phyloP scores from a whole-genome alignment of 345 rosid species.

The Iberis pinnata region DNA sequence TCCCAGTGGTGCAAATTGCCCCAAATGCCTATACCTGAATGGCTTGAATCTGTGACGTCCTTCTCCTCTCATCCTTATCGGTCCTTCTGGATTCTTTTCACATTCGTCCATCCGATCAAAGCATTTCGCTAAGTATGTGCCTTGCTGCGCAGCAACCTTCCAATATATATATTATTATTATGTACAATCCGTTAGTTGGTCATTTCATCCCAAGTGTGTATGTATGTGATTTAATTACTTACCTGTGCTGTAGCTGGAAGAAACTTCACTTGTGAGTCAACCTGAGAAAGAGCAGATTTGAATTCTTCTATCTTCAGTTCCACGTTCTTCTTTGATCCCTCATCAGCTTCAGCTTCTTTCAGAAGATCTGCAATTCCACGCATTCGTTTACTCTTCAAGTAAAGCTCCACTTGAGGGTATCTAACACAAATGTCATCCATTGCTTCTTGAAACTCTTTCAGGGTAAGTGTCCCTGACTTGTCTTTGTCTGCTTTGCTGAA shows the following conservation, averaged over 20 bases:
- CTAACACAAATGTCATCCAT: conserved; percentile 69
- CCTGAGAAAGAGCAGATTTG: conserved; percentile 35
- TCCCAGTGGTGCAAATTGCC: conserved; percentile 95
- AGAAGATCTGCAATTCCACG: conserved; percentile 51
- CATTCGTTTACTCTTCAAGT: conserved; percentile 69
- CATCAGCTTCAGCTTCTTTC: conserved; percentile 52
- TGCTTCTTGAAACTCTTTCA: conserved; percentile 71
- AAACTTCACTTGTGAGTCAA: conserved; percentile 78
- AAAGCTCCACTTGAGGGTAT: conserved; percentile 86
- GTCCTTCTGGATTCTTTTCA: conserved; percentile 83
- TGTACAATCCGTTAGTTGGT: too few species aligned
- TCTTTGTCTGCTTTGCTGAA: conserved; percentile 86
- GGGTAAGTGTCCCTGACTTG: conserved; percentile 82
- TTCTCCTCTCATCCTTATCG: conserved; percentile 74
- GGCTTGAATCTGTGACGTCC: conserved; percentile 93
- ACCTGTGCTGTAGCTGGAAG: conserved; percentile 98
- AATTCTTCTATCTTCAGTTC: conserved; percentile 76
- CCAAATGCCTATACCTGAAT: conserved; percentile 87
- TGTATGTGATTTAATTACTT: background rate
- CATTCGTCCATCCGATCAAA: conserved; percentile 85
- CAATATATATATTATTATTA: too few species aligned
- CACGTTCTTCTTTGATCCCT: conserved; percentile 44
- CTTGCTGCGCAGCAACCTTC: conserved; percentile 94
- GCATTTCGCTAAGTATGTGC: conserved; percentile 76
- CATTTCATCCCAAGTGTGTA: too few species aligned